Percentiles rank a stretch among this genome's conserved stretches.
Evolutionary conservation across 306 rosid genomes (phyloP).

Genomic region (Quercus aquifolioides): DNA sequence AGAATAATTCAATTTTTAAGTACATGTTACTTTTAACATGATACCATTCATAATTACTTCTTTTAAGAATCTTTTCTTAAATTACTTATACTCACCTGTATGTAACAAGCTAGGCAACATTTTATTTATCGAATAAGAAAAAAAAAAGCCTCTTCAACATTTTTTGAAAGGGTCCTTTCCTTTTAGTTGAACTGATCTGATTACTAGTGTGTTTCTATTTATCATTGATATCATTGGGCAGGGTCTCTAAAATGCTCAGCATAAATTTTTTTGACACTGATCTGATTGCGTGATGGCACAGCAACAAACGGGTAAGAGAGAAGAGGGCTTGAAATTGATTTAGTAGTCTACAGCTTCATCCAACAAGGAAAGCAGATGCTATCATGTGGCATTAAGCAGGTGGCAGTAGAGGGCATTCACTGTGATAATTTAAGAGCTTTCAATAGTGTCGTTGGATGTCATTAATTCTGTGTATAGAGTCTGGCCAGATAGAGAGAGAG

Average conservation of each 20-base stretch:
- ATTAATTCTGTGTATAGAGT: conserved; percentile 7
- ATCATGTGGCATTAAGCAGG: conserved; percentile 29
- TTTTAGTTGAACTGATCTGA: too few relatives aligned
- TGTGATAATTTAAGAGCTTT: conserved; percentile 30
- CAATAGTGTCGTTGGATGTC: conserved; percentile 34
- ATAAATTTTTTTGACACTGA: too few relatives aligned
- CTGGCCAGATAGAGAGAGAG: too few relatives aligned
- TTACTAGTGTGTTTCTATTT: too few relatives aligned
- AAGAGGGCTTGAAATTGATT: not conserved
- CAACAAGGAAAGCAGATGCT: conserved; percentile 31
- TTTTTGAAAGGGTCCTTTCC: too few relatives aligned
- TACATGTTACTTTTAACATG: not conserved
- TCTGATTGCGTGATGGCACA: too few relatives aligned
- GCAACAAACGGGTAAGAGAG: not conserved
- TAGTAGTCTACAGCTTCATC: conserved; percentile 20
- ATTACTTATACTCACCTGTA: not conserved
- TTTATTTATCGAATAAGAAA: too few relatives aligned
- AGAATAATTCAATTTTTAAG: too few relatives aligned
- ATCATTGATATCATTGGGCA: too few relatives aligned
- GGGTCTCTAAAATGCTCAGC: not conserved
- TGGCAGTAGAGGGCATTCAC: conserved; percentile 35
- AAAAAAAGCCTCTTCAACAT: too few relatives aligned
- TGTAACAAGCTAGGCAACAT: not conserved
- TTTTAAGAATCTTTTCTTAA: not conserved
- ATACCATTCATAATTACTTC: not conserved